Evolutionary conservation across 2,329 filamentous ascomycete species (phyloP).

Genomic region (Alternaria sp.): DNA sequence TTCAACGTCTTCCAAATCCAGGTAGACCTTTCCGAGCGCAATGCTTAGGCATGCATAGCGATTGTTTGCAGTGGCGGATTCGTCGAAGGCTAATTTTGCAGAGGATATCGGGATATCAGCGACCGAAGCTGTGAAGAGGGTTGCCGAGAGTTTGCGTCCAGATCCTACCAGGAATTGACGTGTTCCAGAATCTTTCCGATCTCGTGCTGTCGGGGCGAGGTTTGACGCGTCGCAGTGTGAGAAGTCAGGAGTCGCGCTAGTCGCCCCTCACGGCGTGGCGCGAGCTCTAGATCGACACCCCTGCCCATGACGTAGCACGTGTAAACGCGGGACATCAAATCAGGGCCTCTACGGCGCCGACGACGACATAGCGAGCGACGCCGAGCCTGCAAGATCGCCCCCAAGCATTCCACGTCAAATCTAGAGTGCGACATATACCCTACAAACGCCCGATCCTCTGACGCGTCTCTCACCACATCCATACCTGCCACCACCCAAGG

Average conservation of each 20-base stretch:
- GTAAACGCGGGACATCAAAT: constrained; percentile 25
- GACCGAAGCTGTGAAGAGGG: not conserved
- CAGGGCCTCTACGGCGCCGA: constrained; percentile 24
- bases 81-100: not conserved
- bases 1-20: not conserved
- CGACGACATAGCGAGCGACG: constrained; percentile 31
- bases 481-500: not conserved
- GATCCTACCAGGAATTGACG: not conserved
- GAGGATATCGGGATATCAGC: not conserved
- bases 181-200: not conserved
- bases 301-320: constrained; percentile 39
- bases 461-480: not conserved
- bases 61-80: not conserved
- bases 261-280: constrained; percentile 14
- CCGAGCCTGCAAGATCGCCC: constrained; percentile 21
- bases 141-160: not conserved
- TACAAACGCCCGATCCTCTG: not conserved
- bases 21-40: not conserved
- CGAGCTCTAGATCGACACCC: constrained; percentile 17
- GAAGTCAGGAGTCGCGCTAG: not conserved
- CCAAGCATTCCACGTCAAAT: constrained; percentile 3
- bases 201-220: not conserved
- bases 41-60: not conserved
- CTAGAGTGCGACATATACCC: not conserved
- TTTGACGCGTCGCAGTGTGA: not conserved